Evolutionary conservation across 352 stramenopile genomes (phyloP).

Genomic region (Blastocystis sp.): DNA sequence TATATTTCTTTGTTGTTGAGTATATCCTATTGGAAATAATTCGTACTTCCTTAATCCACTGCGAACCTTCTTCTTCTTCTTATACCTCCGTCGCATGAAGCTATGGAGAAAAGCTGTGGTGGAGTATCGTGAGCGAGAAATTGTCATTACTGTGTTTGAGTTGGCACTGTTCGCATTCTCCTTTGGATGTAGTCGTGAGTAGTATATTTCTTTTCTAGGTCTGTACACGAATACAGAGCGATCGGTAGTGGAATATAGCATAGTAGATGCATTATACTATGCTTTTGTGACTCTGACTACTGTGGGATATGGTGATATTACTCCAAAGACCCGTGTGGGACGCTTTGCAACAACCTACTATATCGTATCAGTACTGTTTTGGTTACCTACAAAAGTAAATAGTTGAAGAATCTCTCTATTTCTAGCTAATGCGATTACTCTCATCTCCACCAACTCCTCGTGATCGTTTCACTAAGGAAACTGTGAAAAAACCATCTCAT

Average conservation of each 20-base stretch:
- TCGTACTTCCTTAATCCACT: constrained; percentile 3
- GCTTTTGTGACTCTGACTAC: constrained; percentile 64
- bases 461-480: background rate
- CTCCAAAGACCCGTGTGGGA: background rate
- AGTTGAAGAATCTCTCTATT: background rate
- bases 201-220: background rate
- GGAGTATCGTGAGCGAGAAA: background rate
- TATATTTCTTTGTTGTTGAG: constrained; percentile 48
- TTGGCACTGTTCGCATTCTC: constrained; percentile 30
- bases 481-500: background rate
- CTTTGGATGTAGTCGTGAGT: background rate
- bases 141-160: constrained; percentile 50
- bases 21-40: background rate
- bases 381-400: constrained; percentile 19
- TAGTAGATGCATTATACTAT: constrained; percentile 61
- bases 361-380: constrained; percentile 45
- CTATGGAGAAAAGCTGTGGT: constrained; percentile 29
- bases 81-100: constrained; percentile 51
- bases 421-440: constrained; percentile 26
- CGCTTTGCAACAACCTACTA: constrained; percentile 58
- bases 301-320: constrained; percentile 64
- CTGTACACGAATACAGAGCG: constrained; percentile 56
- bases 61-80: constrained; percentile 66
- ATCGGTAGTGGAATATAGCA: background rate
- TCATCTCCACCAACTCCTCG: background rate